Percentiles rank a stretch among this genome's conserved stretches.
These are phyloP conservation scores for Talaromyces liani DNA, from an alignment of 495 filamentous ascomycete species.

Conservation along the genomic window DNA sequence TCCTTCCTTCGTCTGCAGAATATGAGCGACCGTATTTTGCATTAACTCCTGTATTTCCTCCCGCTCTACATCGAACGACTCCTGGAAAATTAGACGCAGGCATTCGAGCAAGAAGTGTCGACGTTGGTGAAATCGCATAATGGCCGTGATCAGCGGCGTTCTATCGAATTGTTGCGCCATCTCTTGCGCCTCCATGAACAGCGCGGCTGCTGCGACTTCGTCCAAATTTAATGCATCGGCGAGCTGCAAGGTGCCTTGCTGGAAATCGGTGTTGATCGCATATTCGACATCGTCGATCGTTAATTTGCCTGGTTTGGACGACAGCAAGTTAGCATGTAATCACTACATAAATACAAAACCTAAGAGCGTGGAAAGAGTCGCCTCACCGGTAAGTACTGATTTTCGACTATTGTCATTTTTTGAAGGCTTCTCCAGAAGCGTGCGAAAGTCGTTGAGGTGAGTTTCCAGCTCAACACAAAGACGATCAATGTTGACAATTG, in stretches of 20 bases:
- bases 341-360: neutral
- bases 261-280: constrained; percentile 77
- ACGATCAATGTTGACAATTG: constrained; percentile 53
- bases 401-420: constrained; percentile 64
- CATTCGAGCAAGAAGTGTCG: constrained; percentile 75
- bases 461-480: constrained; percentile 60
- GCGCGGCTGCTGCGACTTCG: constrained; percentile 70
- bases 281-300: constrained; percentile 64
- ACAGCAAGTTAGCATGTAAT: constrained; percentile 25
- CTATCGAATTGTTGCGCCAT: constrained; percentile 59
- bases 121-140: constrained; percentile 78
- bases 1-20: constrained; percentile 40
- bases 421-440: constrained; percentile 65
- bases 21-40: constrained; percentile 29
- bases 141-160: constrained; percentile 58
- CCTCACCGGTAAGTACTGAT: constrained; percentile 46
- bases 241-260: constrained; percentile 66
- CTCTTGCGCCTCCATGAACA: constrained; percentile 62
- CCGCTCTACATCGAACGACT: constrained; percentile 52
- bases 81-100: constrained; percentile 64
- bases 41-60: constrained; percentile 33
- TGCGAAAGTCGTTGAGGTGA: constrained; percentile 64
- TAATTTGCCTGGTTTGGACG: constrained; percentile 52
- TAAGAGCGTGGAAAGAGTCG: neutral
- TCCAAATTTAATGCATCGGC: constrained; percentile 86